Percentiles rank a stretch among this genome's conserved stretches.
Conservation (phyloP, 225 moss, liverwort and hornwort genomes). For the Sphagnum contortum region DNA sequence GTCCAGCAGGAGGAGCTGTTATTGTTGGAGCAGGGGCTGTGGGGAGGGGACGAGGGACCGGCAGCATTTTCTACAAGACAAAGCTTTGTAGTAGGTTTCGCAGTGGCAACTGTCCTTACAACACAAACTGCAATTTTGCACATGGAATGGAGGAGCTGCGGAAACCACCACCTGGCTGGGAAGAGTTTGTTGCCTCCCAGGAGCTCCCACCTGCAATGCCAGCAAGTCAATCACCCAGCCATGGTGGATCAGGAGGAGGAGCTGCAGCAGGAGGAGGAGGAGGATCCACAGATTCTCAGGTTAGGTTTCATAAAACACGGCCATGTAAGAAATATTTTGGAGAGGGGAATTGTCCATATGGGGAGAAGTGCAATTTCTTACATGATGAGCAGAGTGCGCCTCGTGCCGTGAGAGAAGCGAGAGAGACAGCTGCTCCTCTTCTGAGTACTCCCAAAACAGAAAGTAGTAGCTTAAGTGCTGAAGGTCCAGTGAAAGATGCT, state of each 20-base stretch:
- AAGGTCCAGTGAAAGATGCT: conserved; percentile 14
- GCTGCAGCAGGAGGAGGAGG: conserved; percentile 18
- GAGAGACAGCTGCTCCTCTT: conserved; percentile 25
- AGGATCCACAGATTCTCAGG: conserved; percentile 59
- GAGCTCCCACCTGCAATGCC: conserved; percentile 38
- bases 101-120: conserved; percentile 88
- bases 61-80: conserved; percentile 88
- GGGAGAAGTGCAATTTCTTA: conserved; percentile 91
- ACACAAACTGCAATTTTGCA: conserved; percentile 91
- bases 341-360: conserved; percentile 82
- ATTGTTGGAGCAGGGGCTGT: conserved; percentile 31
- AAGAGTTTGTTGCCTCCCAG: conserved; percentile 16
- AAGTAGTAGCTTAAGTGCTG: conserved; percentile 8
- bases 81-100: conserved; percentile 94
- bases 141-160: conserved; percentile 93
- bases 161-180: conserved; percentile 20
- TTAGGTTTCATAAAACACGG: conserved; percentile 88
- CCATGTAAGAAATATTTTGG: conserved; percentile 96
- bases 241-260: conserved; percentile 20
- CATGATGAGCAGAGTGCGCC: conserved; percentile 74
- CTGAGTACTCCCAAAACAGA: background rate
- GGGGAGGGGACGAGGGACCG: conserved; percentile 65
- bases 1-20: conserved; percentile 21
- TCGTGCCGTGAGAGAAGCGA: conserved; percentile 36
- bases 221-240: conserved; percentile 18